phyloP scores from a whole-genome alignment of 129 eudicot species.

The Erigeron canadensis region DNA sequence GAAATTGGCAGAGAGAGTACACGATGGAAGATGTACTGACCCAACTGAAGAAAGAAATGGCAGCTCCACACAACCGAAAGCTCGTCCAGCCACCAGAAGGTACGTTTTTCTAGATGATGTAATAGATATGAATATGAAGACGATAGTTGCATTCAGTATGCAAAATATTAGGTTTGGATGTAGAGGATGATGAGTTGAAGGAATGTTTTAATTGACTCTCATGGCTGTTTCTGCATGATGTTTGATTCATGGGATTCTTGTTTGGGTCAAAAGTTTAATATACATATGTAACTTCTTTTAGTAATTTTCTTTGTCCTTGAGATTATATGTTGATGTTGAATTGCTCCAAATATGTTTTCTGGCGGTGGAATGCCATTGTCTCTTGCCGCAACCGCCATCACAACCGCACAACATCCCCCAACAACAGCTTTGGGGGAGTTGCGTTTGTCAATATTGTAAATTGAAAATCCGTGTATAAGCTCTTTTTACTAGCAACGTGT shows the following conservation, averaged over 20 bases:
- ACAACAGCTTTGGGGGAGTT: too few species aligned
- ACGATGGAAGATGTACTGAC: constrained; percentile 70
- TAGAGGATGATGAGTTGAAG: constrained; percentile 29
- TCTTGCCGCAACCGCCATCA: too few species aligned
- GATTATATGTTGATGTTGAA: too few species aligned
- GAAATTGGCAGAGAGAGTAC: constrained; percentile 72
- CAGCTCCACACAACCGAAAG: constrained; percentile 66
- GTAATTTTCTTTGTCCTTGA: not conserved
- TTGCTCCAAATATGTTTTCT: too few species aligned
- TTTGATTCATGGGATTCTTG: constrained; percentile 37
- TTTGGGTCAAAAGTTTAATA: constrained; percentile 33
- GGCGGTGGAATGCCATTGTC: too few species aligned
- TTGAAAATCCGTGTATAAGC: too few species aligned
- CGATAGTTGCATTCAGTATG: constrained; percentile 26
- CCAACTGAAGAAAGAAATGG: constrained; percentile 67
- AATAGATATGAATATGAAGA: constrained; percentile 12
- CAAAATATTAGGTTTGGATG: constrained; percentile 32
- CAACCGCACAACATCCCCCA: too few species aligned
- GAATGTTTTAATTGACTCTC: constrained; percentile 19
- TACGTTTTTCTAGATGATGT: constrained; percentile 47
- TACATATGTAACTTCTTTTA: constrained; percentile 13
- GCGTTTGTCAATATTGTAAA: too few species aligned
- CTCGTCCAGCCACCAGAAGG: constrained; percentile 84
- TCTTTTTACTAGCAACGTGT: too few species aligned
- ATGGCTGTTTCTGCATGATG: constrained; percentile 29